phyloP scores from a whole-genome alignment of 148 eudicot species.

The Chenopodium album region DNA sequence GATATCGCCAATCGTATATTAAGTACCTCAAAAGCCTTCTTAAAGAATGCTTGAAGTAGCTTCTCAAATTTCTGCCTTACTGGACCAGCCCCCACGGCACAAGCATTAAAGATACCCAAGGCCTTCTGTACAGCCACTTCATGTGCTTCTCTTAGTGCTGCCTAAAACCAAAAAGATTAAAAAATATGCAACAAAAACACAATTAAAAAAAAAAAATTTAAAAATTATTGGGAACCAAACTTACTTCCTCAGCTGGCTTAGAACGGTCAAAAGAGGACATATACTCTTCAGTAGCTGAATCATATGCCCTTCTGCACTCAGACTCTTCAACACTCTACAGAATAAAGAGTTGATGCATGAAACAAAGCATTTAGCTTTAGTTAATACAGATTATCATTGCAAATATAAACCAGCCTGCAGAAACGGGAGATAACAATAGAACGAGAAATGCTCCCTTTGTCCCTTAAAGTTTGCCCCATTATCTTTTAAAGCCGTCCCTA shows the following conservation, averaged over 20 bases:
- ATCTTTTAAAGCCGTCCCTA: too few species aligned
- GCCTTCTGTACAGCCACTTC: conserved; percentile 75
- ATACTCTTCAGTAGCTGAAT: conserved; percentile 74
- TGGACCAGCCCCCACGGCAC: conserved; percentile 84
- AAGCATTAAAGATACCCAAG: conserved; percentile 55
- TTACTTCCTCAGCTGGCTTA: conserved; percentile 93
- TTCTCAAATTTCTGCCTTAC: conserved; percentile 82
- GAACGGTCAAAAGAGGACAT: conserved; percentile 87
- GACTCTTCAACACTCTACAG: conserved; percentile 94
- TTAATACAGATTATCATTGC: not conserved
- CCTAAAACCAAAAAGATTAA: conserved; percentile 43
- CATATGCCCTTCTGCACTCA: conserved; percentile 90
- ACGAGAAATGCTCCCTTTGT: not conserved
- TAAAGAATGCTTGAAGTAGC: conserved; percentile 64
- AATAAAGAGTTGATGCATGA: not conserved
- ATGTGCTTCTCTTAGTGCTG: conserved; percentile 80
- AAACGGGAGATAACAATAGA: not conserved
- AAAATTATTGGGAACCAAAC: conserved; percentile 26
- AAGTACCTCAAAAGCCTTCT: conserved; percentile 86
- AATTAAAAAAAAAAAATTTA: not conserved
- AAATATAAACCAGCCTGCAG: not conserved
- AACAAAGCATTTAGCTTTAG: not conserved
- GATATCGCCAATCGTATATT: not conserved
- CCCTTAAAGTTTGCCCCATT: too few species aligned
- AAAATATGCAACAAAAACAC: not conserved